Percentiles rank a stretch among this genome's conserved stretches.
Evolutionary conservation across 2,329 filamentous ascomycete species (phyloP).

Genomic region (Zymoseptoria brevis): DNA sequence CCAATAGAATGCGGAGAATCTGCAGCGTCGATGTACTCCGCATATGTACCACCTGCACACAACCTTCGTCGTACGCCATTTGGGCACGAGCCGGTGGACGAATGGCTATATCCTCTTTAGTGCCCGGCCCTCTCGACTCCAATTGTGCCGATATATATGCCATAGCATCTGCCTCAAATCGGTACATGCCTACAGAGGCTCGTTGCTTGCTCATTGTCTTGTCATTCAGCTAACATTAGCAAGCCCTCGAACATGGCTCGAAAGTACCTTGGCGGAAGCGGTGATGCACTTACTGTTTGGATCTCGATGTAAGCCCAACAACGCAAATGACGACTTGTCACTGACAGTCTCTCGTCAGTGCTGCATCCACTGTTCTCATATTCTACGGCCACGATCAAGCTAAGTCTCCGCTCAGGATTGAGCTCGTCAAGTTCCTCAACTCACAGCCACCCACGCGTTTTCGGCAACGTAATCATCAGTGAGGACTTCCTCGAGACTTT

Average conservation of each 20-base stretch:
- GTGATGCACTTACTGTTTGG: conserved; percentile 45
- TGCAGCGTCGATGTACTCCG: background rate
- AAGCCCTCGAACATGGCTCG: conserved; percentile 32
- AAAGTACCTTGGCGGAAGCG: conserved; percentile 45
- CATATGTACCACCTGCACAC: background rate
- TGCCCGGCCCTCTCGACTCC: background rate
- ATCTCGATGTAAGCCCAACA: conserved; percentile 34
- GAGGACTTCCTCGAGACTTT: conserved; percentile 32
- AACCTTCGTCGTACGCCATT: background rate
- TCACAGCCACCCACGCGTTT: conserved; percentile 10
- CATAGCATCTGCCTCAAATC: background rate
- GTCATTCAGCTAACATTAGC: background rate
- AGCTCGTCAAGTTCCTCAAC: no score
- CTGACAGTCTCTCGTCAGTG: conserved; percentile 14
- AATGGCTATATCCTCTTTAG: background rate
- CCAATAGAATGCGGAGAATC: background rate
- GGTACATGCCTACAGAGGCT: background rate
- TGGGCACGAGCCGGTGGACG: background rate
- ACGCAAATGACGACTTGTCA: background rate
- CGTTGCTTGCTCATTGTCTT: background rate
- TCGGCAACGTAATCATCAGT: conserved; percentile 31
- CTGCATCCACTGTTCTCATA: conserved; percentile 43
- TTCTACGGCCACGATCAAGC: conserved; percentile 42
- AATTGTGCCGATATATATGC: background rate
- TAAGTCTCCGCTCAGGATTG: background rate